A percentile compares a stretch with the other conserved stretches of the same genome.
Conservation (phyloP, 352 stramenopile genomes). For the Phytophthora pistaciae region DNA sequence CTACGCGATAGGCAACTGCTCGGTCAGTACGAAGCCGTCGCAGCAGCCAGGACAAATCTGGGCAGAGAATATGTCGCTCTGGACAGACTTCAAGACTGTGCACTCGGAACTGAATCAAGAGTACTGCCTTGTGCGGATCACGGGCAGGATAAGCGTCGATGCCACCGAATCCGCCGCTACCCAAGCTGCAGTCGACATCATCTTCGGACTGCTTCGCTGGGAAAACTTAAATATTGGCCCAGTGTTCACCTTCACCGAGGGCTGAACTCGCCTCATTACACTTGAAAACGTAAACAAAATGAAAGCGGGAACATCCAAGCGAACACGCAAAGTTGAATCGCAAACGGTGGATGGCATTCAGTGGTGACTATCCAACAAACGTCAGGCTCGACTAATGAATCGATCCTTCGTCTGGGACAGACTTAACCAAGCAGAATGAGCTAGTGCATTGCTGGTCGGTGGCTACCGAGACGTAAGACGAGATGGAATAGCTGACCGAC, state of each 20-base stretch:
- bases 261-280: constrained; percentile 5
- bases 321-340: background rate
- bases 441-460: constrained; percentile 6
- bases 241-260: constrained; percentile 45
- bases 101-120: constrained; percentile 22
- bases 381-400: constrained; percentile 25
- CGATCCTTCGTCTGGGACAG: constrained; percentile 7
- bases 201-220: constrained; percentile 65
- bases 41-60: constrained; percentile 29
- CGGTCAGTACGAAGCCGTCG: constrained; percentile 17
- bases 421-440: background rate
- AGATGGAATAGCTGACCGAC: background rate
- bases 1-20: constrained; percentile 39
- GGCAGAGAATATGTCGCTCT: constrained; percentile 43
- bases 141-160: constrained; percentile 30
- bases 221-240: constrained; percentile 62
- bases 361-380: background rate
- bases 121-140: constrained; percentile 37
- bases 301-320: background rate
- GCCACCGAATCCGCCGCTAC: constrained; percentile 24
- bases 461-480: constrained; percentile 5
- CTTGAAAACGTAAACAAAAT: constrained; percentile 4
- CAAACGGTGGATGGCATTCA: constrained; percentile 26
- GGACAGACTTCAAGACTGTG: constrained; percentile 38
- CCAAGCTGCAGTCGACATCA: constrained; percentile 46